These are phyloP conservation scores for Gigaspora rosea DNA, from an alignment of 192 early-diverging fungal genomes.

Conservation along the genomic window DNA sequence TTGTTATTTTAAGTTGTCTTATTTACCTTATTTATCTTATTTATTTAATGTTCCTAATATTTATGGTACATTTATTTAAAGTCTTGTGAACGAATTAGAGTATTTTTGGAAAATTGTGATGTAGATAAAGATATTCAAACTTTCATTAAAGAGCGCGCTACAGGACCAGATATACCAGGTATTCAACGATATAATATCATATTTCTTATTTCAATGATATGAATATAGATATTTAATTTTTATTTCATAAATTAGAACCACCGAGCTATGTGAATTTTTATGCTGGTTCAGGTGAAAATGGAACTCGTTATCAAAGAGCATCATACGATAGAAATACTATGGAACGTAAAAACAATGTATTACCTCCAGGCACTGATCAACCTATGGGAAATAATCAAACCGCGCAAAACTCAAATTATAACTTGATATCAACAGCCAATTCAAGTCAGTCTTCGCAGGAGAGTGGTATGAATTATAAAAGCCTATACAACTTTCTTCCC, in stretches of 20 bases:
- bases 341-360: no score
- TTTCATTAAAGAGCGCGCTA: conserved; percentile 65
- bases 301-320: not conserved
- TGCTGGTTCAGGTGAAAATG: not conserved
- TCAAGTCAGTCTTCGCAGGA: not conserved
- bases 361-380: not conserved
- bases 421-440: not conserved
- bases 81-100: conserved; percentile 72
- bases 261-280: not conserved
- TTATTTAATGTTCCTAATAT: not conserved
- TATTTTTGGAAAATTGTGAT: conserved; percentile 64
- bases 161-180: conserved; percentile 59
- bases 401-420: not conserved
- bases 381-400: not conserved
- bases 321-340: no score
- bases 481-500: not conserved
- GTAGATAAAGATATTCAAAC: conserved; percentile 62
- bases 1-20: conserved; percentile 4
- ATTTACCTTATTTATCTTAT: not conserved
- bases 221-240: not conserved
- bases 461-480: not conserved
- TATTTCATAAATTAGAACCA: not conserved
- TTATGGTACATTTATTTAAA: conserved; percentile 29
- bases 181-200: not conserved
- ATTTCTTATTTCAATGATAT: not conserved